These are phyloP conservation scores for Kodamaea fungicola DNA, from an alignment of 1,139 yeast species.

Conservation along the genomic window DNA sequence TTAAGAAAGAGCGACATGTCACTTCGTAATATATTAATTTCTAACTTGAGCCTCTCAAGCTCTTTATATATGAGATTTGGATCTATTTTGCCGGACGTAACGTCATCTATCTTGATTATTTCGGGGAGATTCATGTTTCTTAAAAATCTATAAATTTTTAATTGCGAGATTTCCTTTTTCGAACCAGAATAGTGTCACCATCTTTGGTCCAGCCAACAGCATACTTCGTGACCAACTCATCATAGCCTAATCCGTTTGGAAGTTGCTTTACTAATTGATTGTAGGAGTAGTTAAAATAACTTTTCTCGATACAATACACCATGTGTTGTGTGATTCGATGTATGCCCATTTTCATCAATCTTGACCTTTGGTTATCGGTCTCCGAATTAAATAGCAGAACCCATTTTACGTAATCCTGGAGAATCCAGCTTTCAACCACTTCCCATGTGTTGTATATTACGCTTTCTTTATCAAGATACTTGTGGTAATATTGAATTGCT, in stretches of 20 bases:
- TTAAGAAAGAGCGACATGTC: constrained; percentile 41
- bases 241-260: constrained; percentile 26
- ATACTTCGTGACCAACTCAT: constrained; percentile 17
- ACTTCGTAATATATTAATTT: constrained; percentile 41
- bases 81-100: constrained; percentile 41
- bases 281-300: constrained; percentile 34
- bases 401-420: constrained; percentile 43
- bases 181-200: constrained; percentile 20
- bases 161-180: not conserved
- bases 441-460: constrained; percentile 11
- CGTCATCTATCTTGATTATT: constrained; percentile 43
- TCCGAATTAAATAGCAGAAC: constrained; percentile 28
- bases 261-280: constrained; percentile 19
- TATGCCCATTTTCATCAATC: constrained; percentile 44
- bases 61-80: constrained; percentile 37
- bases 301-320: constrained; percentile 24
- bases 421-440: constrained; percentile 34
- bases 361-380: constrained; percentile 23
- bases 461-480: constrained; percentile 21
- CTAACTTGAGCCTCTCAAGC: constrained; percentile 41
- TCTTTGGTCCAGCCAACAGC: constrained; percentile 27
- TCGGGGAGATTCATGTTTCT: constrained; percentile 27
- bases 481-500: constrained; percentile 32
- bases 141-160: not conserved
- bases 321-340: constrained; percentile 26